Evolutionary conservation across 257 asterid genomes (phyloP).

Genomic region (Solanum medicagineum): DNA sequence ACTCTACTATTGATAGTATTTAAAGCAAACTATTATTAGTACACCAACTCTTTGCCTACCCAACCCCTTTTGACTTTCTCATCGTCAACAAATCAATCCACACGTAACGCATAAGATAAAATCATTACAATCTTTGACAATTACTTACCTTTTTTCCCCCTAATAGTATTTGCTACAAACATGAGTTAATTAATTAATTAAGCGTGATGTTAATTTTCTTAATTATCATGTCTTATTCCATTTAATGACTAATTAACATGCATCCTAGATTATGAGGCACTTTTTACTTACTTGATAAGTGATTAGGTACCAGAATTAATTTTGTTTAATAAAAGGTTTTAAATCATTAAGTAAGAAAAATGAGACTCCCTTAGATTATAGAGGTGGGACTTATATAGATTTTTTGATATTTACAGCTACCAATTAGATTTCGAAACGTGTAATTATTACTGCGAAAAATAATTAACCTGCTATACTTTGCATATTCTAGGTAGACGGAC

Average conservation of each 20-base stretch:
- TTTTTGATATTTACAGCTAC: background rate
- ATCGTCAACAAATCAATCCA: background rate
- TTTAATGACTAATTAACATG: background rate
- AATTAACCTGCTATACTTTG: background rate
- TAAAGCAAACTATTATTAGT: background rate
- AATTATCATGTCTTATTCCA: background rate
- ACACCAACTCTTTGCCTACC: background rate
- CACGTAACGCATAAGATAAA: slow-evolving; percentile 2
- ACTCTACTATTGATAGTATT: background rate
- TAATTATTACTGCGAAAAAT: background rate
- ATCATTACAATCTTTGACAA: background rate
- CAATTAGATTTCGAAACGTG: background rate
- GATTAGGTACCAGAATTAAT: background rate
- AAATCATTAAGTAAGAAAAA: background rate
- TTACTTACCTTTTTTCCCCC: background rate
- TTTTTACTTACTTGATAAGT: background rate
- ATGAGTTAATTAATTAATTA: background rate
- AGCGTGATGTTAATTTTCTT: background rate
- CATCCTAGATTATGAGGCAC: background rate
- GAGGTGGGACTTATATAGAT: background rate
- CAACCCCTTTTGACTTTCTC: background rate
- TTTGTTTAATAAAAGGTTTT: background rate
- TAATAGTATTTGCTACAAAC: background rate
- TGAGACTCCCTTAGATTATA: background rate
- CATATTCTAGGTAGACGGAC: background rate